A percentile compares a stretch with the other conserved stretches of the same genome.
Conservation (phyloP, 306 rosid species). For the Luffa acutangula region DNA sequence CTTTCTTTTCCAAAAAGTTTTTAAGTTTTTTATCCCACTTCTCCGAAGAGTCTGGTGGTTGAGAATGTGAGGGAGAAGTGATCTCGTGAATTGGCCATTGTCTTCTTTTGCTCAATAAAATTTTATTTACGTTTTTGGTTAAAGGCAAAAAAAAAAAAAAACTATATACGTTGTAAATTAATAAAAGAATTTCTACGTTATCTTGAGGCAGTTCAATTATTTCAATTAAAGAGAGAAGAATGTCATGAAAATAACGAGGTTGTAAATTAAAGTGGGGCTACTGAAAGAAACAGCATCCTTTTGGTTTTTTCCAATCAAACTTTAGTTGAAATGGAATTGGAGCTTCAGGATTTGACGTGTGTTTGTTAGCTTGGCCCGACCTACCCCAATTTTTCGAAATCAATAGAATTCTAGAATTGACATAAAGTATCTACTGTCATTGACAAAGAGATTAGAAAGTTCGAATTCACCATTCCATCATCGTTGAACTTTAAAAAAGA, state of each 20-base stretch:
- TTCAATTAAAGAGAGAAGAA: not conserved
- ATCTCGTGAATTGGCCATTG: not conserved
- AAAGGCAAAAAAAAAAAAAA: too few species aligned
- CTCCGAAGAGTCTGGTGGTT: not conserved
- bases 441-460: too few species aligned
- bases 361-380: too few species aligned
- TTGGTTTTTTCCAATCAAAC: not conserved
- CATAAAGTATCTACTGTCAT: too few species aligned
- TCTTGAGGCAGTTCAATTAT: not conserved
- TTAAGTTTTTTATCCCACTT: not conserved
- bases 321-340: not conserved
- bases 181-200: not conserved
- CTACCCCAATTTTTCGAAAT: too few species aligned
- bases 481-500: too few species aligned
- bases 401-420: too few species aligned
- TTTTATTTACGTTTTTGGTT: not conserved
- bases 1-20: not conserved
- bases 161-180: too few species aligned
- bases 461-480: too few species aligned
- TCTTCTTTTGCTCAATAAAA: too few species aligned
- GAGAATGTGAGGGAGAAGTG: not conserved
- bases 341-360: not conserved
- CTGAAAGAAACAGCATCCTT: not conserved
- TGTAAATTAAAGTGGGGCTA: not conserved
- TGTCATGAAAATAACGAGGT: not conserved